Base-by-base conservation (phyloP, 768 basidiomycete species). In the Pleurotus platypus region DNA sequence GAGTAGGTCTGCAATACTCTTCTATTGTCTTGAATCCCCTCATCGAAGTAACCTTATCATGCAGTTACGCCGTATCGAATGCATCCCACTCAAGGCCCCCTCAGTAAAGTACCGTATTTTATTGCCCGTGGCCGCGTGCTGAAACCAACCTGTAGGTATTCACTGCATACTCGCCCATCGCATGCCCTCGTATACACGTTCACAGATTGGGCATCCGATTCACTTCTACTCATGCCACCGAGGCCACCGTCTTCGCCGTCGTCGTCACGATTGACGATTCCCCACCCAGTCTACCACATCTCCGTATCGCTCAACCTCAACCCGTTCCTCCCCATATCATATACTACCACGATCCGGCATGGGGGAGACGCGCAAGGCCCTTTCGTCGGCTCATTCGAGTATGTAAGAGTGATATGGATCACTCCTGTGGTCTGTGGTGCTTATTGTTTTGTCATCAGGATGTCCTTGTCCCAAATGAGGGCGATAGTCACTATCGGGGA, bases 271-370 rank as follows among this genome's bases (percentile, higher is more conserved):
- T 47, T 63, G 12, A 60, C 57, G 15, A 67, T 65, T 15, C 65
- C 64, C 35, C 30, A 35, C 8, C 75, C 78, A 1, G 50, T 76
- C 13, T 79, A 78, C 56, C 71, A 72, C n/a, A 73, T 81, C 35
- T 67, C 73, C 4, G 75, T 76, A 1, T 62, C 69, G 4, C 67
- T 81, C 27, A 75, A 79, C 57, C 68, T 80, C 15, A 75, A 76
- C 57, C 79, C 78, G 2, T 77, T 80, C 50, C 66, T 75, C 1
- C 78, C 78, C 8, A 62, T 80, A 2, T 77, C 75, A 1, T 77
- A 76, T 57, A 62, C 74, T 12, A 81, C 79, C 1, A 68, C 68
- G 15, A 66, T 81, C 2, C 62, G 65, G 39, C 63, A 73, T 5
- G 63, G 65, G 7, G 65, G 61, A 15, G 57, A 57, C 11, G 62